phyloP scores from a whole-genome alignment of 2,329 filamentous ascomycete genomes.

The Clarireedia homoeocarpa region DNA sequence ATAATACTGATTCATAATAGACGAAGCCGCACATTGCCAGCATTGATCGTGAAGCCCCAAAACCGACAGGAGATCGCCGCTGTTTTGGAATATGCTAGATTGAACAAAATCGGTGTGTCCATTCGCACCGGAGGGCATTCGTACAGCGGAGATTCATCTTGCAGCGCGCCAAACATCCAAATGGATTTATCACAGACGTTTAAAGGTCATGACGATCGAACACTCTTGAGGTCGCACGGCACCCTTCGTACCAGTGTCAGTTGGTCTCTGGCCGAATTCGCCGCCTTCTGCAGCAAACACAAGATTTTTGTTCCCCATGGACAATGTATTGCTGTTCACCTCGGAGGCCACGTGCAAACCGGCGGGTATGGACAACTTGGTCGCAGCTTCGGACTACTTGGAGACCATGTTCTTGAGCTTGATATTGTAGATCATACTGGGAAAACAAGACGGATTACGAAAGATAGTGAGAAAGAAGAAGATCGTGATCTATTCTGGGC shows the following conservation, averaged over 20 bases:
- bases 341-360: constrained; percentile 39
- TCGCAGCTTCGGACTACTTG: constrained; percentile 35
- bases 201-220: constrained; percentile 28
- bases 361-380: constrained; percentile 41
- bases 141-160: constrained; percentile 42
- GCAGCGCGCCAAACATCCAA: constrained; percentile 37
- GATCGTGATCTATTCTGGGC: constrained; percentile 28
- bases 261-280: constrained; percentile 35
- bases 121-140: constrained; percentile 42
- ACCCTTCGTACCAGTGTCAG: constrained; percentile 36
- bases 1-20: background rate
- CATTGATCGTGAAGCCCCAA: constrained; percentile 37
- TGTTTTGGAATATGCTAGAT: constrained; percentile 35
- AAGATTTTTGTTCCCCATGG: constrained; percentile 38
- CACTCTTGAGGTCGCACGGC: constrained; percentile 29
- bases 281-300: constrained; percentile 34
- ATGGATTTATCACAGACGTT: constrained; percentile 34
- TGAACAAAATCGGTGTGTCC: constrained; percentile 35
- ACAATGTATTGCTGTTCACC: constrained; percentile 38
- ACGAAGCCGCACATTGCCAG: constrained; percentile 24
- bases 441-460: constrained; percentile 22
- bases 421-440: constrained; percentile 28
- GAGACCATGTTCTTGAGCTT: constrained; percentile 26
- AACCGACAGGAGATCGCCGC: constrained; percentile 36
- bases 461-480: constrained; percentile 16